Evolutionary conservation across 768 basidiomycete species (phyloP), one percentile per base, ranked within the genome.

Genomic region (Multifurca ochricompacta): DNA sequence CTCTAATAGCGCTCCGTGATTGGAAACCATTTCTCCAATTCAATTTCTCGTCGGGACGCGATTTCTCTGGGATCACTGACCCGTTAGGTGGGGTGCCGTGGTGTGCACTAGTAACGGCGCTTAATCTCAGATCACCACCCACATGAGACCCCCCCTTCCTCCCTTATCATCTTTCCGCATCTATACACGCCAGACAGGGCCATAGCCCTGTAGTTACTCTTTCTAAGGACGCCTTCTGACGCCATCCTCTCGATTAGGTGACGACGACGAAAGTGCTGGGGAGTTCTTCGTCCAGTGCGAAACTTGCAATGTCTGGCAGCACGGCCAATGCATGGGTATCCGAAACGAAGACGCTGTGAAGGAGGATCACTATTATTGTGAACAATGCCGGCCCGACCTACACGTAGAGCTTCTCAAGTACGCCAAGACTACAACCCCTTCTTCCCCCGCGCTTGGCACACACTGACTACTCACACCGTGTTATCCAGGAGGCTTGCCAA

Each of bases 221-320:
- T 54, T 35, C 23, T 8, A 32, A 40, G 30, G 10, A 19, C 39
- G 54, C 54, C 37, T 64, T 67, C 60, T 71, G 64, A 63, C 58
- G 55, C 53, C 59, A 42, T 55, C 54, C 51, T 19, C 25, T 34
- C 18, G 37, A 54, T 49, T 59, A 70, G 71, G 70, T 75, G 85
- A 87, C 68, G 83, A 84, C 63, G 84, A 86, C 65, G 79, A 81
- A 48, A 83, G 86, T 66, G 90, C 88, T 48, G 90, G 91, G 44
- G 93, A 91, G 68, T 90, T 95, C 73, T 96, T 97, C 91, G 91
- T 97, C 47, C 88, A 92, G 68, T 99, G 95, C 71, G 95, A 98
- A 71, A 84, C 77, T 40, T 99, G 95, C 74, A 89, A 93, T 65
- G 91, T 90, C 51, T 99, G 95, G 95, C 95, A 99, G 71, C 95